Evolutionary conservation across 2,329 filamentous ascomycete genomes (phyloP).

Genomic region (Aureobasidium sp.): DNA sequence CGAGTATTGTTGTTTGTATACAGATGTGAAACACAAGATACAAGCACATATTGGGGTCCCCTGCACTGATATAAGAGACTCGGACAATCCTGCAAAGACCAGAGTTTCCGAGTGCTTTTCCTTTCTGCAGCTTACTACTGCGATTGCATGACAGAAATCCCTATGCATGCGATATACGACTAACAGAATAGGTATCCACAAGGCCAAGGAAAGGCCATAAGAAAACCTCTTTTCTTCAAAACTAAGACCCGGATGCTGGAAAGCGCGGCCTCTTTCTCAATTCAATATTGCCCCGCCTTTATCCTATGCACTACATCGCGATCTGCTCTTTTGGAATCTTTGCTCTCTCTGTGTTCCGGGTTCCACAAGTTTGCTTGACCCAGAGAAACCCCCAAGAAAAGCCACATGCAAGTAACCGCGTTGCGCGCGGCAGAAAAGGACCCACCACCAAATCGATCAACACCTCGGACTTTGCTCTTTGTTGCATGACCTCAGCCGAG

Average conservation of each 20-base stretch:
- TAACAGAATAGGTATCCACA: background rate
- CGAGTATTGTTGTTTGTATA: background rate
- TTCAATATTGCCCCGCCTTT: background rate
- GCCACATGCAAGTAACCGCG: slow-evolving; percentile 4
- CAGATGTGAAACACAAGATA: background rate
- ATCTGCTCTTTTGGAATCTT: background rate
- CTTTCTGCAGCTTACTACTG: background rate
- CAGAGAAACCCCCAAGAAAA: background rate
- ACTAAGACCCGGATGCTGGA: slow-evolving; percentile 4
- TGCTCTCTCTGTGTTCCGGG: background rate
- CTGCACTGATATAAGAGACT: background rate
- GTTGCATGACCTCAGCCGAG: background rate
- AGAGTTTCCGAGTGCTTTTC: background rate
- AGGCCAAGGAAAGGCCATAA: background rate
- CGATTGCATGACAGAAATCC: background rate
- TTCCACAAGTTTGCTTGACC: background rate
- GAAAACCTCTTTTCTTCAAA: background rate
- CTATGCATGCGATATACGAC: background rate
- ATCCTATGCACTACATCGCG: background rate
- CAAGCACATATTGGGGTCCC: background rate
- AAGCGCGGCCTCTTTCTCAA: background rate
- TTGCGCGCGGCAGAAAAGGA: slow-evolving; percentile 1
- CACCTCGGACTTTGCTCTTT: background rate
- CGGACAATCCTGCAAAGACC: background rate
- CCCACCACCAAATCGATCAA: background rate